These are phyloP conservation scores for Aspergillus phoenicis DNA, from an alignment of 2,329 filamentous ascomycete genomes.

Conservation along the genomic window DNA sequence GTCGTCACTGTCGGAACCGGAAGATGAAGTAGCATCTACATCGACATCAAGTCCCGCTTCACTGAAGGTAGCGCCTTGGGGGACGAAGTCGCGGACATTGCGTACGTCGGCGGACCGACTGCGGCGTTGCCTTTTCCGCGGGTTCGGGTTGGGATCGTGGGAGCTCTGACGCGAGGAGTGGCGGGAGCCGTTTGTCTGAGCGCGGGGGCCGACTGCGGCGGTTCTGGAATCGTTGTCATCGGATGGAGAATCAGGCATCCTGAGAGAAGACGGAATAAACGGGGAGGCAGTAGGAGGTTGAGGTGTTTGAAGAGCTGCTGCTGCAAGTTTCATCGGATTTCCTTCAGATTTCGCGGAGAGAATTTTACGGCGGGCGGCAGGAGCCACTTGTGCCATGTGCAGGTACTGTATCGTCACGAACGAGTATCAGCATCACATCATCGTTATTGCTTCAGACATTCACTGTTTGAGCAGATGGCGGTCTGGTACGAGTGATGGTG, in stretches of 20 bases:
- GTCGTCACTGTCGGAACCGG: slow-evolving; percentile 24
- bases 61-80: slow-evolving; percentile 40
- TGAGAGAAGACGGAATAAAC: neutral
- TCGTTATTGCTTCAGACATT: too few species aligned
- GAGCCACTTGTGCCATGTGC: slow-evolving; percentile 14
- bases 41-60: slow-evolving; percentile 36
- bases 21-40: slow-evolving; percentile 34
- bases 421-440: too few species aligned
- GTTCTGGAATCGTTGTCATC: slow-evolving; percentile 52
- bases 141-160: slow-evolving; percentile 25
- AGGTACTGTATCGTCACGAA: neutral
- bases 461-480: too few species aligned
- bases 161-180: slow-evolving; percentile 23
- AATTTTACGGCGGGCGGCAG: slow-evolving; percentile 30
- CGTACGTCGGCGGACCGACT: slow-evolving; percentile 26
- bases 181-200: slow-evolving; percentile 28
- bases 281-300: neutral
- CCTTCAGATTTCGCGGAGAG: neutral
- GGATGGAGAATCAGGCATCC: slow-evolving; percentile 31
- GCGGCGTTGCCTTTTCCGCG: slow-evolving; percentile 32
- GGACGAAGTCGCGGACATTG: slow-evolving; percentile 41
- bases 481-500: too few species aligned
- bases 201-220: slow-evolving; percentile 45
- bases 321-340: neutral
- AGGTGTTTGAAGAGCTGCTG: neutral